A percentile compares a stretch with the other conserved stretches of the same genome.
phyloP scores from a whole-genome alignment of 352 stramenopile genomes.

The Albugo candida region DNA sequence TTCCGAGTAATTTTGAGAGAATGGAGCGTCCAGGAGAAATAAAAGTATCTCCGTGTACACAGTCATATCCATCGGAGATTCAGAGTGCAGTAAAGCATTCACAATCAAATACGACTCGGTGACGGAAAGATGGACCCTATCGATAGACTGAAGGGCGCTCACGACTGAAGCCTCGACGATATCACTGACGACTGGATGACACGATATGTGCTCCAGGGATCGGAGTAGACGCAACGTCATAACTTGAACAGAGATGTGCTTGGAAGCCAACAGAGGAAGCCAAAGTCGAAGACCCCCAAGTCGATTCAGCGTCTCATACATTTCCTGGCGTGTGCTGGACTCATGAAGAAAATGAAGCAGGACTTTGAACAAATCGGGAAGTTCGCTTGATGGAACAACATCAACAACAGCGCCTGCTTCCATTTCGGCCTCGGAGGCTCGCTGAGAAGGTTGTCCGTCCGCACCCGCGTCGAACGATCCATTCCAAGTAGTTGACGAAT shows the following conservation, averaged over 20 bases:
- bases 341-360: conserved; percentile 63
- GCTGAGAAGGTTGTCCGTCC: too few species aligned
- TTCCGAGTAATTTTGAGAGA: conserved; percentile 18
- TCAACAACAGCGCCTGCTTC: conserved; percentile 49
- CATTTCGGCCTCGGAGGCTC: conserved; percentile 26
- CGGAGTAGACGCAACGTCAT: conserved; percentile 64
- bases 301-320: conserved; percentile 54
- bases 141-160: conserved; percentile 2
- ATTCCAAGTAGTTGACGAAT: too few species aligned
- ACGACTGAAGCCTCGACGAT: too few species aligned
- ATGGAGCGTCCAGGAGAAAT: conserved; percentile 49
- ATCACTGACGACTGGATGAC: too few species aligned
- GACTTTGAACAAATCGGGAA: conserved; percentile 55
- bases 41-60: conserved; percentile 66
- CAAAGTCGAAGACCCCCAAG: conserved; percentile 64
- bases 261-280: conserved; percentile 58
- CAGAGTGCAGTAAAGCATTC: conserved; percentile 35
- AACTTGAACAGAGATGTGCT: conserved; percentile 44
- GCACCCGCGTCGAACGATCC: too few species aligned
- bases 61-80: conserved; percentile 27
- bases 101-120: conserved; percentile 67
- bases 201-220: neutral
- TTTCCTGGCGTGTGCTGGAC: conserved; percentile 36
- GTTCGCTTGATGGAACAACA: conserved; percentile 46
- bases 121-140: conserved; percentile 44